Evolutionary conservation across 371 early-diverging fungal species (phyloP).

Genomic region (Saksenaea vasiformis): DNA sequence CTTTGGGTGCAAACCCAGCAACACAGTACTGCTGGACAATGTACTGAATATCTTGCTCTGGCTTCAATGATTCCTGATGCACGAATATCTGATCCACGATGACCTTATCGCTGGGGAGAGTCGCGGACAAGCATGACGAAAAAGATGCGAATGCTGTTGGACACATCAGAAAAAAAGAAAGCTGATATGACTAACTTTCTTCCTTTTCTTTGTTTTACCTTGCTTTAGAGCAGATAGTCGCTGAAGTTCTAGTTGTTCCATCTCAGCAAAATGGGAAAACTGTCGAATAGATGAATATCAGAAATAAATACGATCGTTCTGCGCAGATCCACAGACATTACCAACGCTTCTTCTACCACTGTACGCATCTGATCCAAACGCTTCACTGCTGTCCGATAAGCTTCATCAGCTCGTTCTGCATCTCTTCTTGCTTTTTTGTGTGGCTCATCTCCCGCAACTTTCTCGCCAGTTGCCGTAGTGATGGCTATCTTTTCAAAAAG

Average conservation of each 20-base stretch:
- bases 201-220: no score
- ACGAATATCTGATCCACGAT: constrained; percentile 68
- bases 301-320: neutral
- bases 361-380: constrained; percentile 68
- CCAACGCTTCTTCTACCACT: constrained; percentile 70
- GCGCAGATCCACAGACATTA: constrained; percentile 18
- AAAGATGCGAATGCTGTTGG: constrained; percentile 57
- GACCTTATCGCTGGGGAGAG: constrained; percentile 58
- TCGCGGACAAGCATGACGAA: constrained; percentile 57
- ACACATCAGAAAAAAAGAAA: constrained; percentile 5
- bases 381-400: constrained; percentile 62
- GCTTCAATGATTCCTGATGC: constrained; percentile 74
- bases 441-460: constrained; percentile 24
- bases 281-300: constrained; percentile 9
- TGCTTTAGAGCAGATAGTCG: constrained; percentile 56
- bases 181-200: neutral
- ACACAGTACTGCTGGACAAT: constrained; percentile 77
- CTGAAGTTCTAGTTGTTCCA: constrained; percentile 60
- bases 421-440: constrained; percentile 63
- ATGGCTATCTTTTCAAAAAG: constrained; percentile 31
- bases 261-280: constrained; percentile 63
- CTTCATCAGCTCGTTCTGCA: constrained; percentile 65
- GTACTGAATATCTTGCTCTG: constrained; percentile 75
- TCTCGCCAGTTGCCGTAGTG: constrained; percentile 5
- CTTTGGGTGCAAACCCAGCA: constrained; percentile 69